Evolutionary conservation across 164 flowering plant species (phyloP).

Genomic region (Dillenia turbinata): DNA sequence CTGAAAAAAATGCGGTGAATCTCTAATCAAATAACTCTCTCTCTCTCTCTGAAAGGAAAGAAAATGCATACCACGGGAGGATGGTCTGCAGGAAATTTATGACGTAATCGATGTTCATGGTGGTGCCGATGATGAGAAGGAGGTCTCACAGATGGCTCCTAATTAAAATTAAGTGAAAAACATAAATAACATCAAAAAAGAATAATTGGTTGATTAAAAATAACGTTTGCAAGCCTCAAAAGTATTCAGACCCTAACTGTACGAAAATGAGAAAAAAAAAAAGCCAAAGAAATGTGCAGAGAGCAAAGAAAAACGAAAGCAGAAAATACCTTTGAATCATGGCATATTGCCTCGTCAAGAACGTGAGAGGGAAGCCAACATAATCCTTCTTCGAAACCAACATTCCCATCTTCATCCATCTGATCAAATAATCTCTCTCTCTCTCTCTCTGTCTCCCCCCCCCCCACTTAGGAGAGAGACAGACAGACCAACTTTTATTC

Average conservation of each 20-base stretch:
- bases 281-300: not conserved
- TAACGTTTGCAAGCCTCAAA: too few relatives aligned
- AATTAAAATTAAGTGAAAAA: not conserved
- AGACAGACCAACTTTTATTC: too few relatives aligned
- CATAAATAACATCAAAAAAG: too few relatives aligned
- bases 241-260: too few relatives aligned
- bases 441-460: too few relatives aligned
- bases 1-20: not conserved
- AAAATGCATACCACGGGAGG: conserved; percentile 8
- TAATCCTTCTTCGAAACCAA: conserved; percentile 41
- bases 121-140: not conserved
- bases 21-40: not conserved
- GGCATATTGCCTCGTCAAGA: conserved; percentile 21
- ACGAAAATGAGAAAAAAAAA: not conserved
- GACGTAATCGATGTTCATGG: not conserved
- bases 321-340: not conserved
- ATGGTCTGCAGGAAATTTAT: not conserved
- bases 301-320: not conserved
- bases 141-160: conserved; percentile 7
- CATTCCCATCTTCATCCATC: conserved; percentile 17
- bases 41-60: not conserved
- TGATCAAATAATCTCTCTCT: too few relatives aligned
- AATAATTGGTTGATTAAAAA: too few relatives aligned
- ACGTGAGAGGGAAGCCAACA: conserved; percentile 47
- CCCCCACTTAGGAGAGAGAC: too few relatives aligned